Base-by-base conservation (phyloP, 768 basidiomycete genomes). In the Suillus tomentosus region DNA sequence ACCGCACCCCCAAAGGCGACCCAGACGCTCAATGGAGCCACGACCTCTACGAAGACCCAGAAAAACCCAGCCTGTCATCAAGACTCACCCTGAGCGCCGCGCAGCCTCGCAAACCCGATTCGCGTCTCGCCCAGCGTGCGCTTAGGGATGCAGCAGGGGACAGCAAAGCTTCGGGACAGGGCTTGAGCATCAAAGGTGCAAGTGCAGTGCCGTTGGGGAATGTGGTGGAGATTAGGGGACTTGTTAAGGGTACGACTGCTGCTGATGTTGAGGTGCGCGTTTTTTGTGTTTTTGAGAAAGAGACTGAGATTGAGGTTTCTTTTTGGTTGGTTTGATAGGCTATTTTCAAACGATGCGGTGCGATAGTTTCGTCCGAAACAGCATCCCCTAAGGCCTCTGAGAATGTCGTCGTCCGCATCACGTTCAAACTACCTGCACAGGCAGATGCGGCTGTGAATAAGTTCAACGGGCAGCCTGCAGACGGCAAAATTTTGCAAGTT, bases 381-480 rank as follows among this genome's bases (percentile, higher is more conserved):
- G 68, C 58, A 8, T 60, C 67, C 9, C 64, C 61, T 17, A 56
- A 64, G 31, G 48, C 64, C 1, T 68, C 74, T 5, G 70, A 74
- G 11, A 80, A 82, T 53, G 84, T 89, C 15, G 74, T 80, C 3
- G 89, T 94, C 61, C 85, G 90, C 22, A 79, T 95, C 22, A 89
- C 90, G 14, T 91, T 91, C 81, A 89, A 91, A 71, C 78, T 80
- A 22, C 76, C 86, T 0, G 71, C 81, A 0, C 81, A 87, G 50
- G 94, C 93, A 0, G 77, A 83, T 11, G 80, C 83, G 9, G 89
- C 92, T 8, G 87, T 95, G 7, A 73, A 82, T 68, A 89, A 89
- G 70, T 95, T 92, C 74, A 77, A 95, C 77, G 87, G 87, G 40
- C 89, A 91, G 65, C 87, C 89, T 22, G 94, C 94, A 3, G 94